Base-by-base conservation (phyloP, 2,329 filamentous ascomycete species). In the Fusarium acutatum region DNA sequence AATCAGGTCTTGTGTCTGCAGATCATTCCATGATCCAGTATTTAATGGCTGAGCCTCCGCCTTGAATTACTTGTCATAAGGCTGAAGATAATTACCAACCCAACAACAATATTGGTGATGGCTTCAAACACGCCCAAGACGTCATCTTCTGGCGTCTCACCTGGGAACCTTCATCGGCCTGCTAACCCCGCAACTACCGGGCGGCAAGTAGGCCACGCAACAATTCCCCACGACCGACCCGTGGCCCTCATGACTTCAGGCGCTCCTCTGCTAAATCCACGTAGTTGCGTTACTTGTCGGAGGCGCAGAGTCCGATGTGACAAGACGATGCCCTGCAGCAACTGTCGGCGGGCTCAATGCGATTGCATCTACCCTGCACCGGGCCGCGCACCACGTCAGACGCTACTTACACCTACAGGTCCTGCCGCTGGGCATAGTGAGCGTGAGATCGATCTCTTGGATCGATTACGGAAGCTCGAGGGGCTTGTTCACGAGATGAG, bases 301-400 rank as follows among this genome's bases (percentile, higher is more conserved):
- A 83, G 85, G 44, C 84, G 90, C 64, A 92, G 93, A 81, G 92
- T 94, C 53, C 92, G 92, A 75, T 94, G 93, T 84, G 92, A 94
- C 83, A 94, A 94, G 83, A 86, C 88, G 74, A 89, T 93, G 84
- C 91, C 92, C 18, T 94, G 92, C 80, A 72, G 62, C 52, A 73
- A 74, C 30, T 73, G 71, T 49, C 71, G 71, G 44, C 89, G 91
- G 69, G 91, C 91, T 38, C 84, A 90, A 75, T 92, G 92, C 66
- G 88, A 92, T 75, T 95, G 93, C 81, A 83, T 93, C 54, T 94
- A 93, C 76, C 93, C 93, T 1, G 90, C 91, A 3, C 92, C 92
- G 3, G 93, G 92, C 15, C 88, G 92, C 60, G 92, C 92, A 5
- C 92, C 92, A 13, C 86, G 92, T 37, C 90, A 92, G 71, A 86